Conservation (phyloP, 768 basidiomycete genomes). For the Agrocybe chaxingu region DNA sequence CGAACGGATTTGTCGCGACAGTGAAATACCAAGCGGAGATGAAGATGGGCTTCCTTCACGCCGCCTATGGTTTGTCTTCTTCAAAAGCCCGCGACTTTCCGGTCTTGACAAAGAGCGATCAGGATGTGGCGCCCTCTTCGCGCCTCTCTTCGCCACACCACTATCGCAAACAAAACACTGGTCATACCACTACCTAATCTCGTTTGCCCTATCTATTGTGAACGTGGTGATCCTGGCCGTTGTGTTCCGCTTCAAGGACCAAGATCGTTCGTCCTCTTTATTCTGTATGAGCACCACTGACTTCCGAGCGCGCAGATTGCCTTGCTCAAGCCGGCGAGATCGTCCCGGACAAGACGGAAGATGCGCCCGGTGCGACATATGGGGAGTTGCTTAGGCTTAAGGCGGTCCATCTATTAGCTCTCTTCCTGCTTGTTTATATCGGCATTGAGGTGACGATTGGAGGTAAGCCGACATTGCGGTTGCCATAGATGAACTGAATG, state of each 20-base stretch:
- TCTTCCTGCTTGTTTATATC: constrained; percentile 62
- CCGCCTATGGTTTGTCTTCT: constrained; percentile 47
- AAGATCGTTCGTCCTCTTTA: constrained; percentile 50
- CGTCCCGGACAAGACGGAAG: constrained; percentile 26
- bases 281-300: background rate
- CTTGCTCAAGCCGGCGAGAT: constrained; percentile 49
- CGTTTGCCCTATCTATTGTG: constrained; percentile 57
- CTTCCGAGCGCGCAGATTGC: constrained; percentile 36
- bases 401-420: constrained; percentile 56
- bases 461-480: constrained; percentile 21
- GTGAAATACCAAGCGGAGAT: constrained; percentile 49
- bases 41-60: constrained; percentile 70
- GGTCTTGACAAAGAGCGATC: background rate
- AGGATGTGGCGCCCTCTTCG: constrained; percentile 65
- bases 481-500: constrained; percentile 9
- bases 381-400: constrained; percentile 47
- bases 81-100: too few species aligned
- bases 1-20: constrained; percentile 63
- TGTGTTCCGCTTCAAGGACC: constrained; percentile 64
- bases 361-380: constrained; percentile 30
- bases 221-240: constrained; percentile 49
- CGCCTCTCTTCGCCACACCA: constrained; percentile 79
- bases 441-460: constrained; percentile 62
- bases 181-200: constrained; percentile 76
- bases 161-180: constrained; percentile 63